Percentiles rank a stretch among this genome's conserved stretches.
phyloP scores from a whole-genome alignment of 805 yeast species.

The Suhomyces sp. region DNA sequence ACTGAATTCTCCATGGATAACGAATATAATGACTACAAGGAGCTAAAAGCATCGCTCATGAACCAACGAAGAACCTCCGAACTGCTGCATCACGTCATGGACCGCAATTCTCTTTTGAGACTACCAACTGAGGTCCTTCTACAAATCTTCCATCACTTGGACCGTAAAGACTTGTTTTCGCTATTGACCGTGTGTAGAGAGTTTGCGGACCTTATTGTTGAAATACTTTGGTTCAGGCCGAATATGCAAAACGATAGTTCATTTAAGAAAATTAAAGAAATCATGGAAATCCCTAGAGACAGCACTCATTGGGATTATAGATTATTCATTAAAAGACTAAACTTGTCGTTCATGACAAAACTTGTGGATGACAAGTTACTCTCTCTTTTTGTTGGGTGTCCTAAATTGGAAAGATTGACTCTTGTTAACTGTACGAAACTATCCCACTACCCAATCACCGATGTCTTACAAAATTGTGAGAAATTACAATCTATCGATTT shows the following conservation, averaged over 20 bases:
- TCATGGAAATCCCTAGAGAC: conserved; percentile 49
- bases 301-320: conserved; percentile 66
- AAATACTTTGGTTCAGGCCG: conserved; percentile 86
- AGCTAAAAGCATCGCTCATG: conserved; percentile 34
- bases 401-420: conserved; percentile 80
- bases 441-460: conserved; percentile 58
- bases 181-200: conserved; percentile 72
- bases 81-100: conserved; percentile 5
- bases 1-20: conserved; percentile 33
- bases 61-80: conserved; percentile 23
- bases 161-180: conserved; percentile 59
- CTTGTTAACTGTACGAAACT: conserved; percentile 75
- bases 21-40: conserved; percentile 34
- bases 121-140: conserved; percentile 63
- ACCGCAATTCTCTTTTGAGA: conserved; percentile 39
- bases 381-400: conserved; percentile 61
- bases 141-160: conserved; percentile 63
- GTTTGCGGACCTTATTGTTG: conserved; percentile 78
- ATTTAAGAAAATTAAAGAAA: conserved; percentile 52
- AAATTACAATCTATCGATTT: conserved; percentile 83
- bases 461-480: conserved; percentile 62
- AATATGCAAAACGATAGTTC: conserved; percentile 53
- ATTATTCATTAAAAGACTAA: conserved; percentile 71
- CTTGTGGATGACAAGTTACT: conserved; percentile 65
- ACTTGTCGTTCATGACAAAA: conserved; percentile 71